These are phyloP conservation scores for Fusarium duplospermum DNA, from an alignment of 2,329 filamentous ascomycete genomes.

Conservation along the genomic window DNA sequence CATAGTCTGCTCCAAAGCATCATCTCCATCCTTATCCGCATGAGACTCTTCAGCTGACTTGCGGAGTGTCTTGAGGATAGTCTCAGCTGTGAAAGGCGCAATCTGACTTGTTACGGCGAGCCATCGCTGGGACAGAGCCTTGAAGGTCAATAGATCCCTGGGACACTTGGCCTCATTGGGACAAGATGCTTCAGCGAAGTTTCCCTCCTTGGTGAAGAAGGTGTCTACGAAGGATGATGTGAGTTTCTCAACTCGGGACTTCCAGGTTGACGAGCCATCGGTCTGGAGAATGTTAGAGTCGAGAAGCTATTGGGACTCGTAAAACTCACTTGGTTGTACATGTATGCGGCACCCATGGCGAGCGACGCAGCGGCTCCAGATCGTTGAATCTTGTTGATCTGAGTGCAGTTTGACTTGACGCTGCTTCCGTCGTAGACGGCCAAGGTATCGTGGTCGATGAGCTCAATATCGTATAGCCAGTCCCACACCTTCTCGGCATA, in stretches of 20 bases:
- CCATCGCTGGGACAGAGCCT: slow-evolving; percentile 76
- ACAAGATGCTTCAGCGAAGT: slow-evolving; percentile 75
- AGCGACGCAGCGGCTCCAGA: slow-evolving; percentile 73
- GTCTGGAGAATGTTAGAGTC: slow-evolving; percentile 11
- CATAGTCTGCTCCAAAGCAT: slow-evolving; percentile 61
- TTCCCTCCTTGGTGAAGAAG: slow-evolving; percentile 64
- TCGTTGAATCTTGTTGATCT: slow-evolving; percentile 70
- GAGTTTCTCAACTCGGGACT: slow-evolving; percentile 64
- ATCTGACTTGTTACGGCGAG: slow-evolving; percentile 69
- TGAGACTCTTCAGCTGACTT: slow-evolving; percentile 57
- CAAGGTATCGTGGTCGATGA: slow-evolving; percentile 70
- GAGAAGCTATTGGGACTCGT: neutral
- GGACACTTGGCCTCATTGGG: slow-evolving; percentile 70
- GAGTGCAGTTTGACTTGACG: slow-evolving; percentile 67
- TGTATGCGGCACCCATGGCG: slow-evolving; percentile 71
- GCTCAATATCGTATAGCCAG: slow-evolving; percentile 65
- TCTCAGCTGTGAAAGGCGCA: slow-evolving; percentile 66
- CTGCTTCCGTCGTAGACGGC: slow-evolving; percentile 73
- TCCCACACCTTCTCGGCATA: slow-evolving; percentile 72
- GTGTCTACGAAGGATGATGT: slow-evolving; percentile 58
- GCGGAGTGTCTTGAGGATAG: slow-evolving; percentile 69
- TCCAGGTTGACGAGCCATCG: slow-evolving; percentile 58
- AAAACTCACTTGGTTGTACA: slow-evolving; percentile 71
- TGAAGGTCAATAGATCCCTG: slow-evolving; percentile 77
- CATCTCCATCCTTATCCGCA: slow-evolving; percentile 66